Evolutionary conservation across 2,329 filamentous ascomycete species (phyloP).

Genomic region (Trichoderma sp.): DNA sequence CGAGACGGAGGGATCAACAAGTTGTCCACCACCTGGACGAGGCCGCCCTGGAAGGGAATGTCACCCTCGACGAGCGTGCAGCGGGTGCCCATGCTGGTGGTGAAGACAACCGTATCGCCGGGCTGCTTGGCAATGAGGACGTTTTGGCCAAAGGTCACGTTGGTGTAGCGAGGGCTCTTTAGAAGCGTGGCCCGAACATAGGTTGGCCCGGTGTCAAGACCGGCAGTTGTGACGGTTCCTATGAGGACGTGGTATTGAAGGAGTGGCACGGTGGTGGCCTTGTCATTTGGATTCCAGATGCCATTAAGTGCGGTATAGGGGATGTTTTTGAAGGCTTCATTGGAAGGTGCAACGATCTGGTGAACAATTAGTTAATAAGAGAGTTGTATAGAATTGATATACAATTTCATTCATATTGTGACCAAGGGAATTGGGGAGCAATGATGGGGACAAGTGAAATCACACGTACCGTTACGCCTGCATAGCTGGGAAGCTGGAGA

Average conservation of each 20-base stretch:
- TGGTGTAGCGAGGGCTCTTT: slow-evolving; percentile 40
- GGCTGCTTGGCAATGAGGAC: slow-evolving; percentile 46
- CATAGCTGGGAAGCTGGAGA: slow-evolving; percentile 41
- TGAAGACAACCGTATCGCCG: slow-evolving; percentile 44
- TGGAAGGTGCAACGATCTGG: slow-evolving; percentile 55
- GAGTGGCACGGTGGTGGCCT: slow-evolving; percentile 45
- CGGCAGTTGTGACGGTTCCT: slow-evolving; percentile 43
- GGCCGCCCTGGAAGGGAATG: slow-evolving; percentile 46
- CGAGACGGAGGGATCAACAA: slow-evolving; percentile 47
- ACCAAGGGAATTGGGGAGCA: background rate
- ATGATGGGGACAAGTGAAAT: background rate
- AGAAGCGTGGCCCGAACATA: slow-evolving; percentile 45
- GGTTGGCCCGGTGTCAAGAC: slow-evolving; percentile 36
- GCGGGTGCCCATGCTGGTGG: slow-evolving; percentile 46
- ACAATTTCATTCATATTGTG: background rate
- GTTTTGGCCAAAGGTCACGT: slow-evolving; percentile 49
- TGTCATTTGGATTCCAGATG: slow-evolving; percentile 44
- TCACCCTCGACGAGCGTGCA: slow-evolving; percentile 43
- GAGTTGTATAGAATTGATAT: background rate
- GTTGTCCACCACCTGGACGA: slow-evolving; percentile 52
- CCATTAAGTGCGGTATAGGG: slow-evolving; percentile 48
- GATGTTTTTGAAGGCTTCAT: slow-evolving; percentile 55
- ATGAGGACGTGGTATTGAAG: slow-evolving; percentile 62
- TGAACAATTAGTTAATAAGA: background rate
- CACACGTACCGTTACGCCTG: slow-evolving; percentile 43